A percentile compares a stretch with the other conserved stretches of the same genome.
Conservation (phyloP, 2,329 filamentous ascomycete genomes). For the Microcyclospora tardicrescens region DNA sequence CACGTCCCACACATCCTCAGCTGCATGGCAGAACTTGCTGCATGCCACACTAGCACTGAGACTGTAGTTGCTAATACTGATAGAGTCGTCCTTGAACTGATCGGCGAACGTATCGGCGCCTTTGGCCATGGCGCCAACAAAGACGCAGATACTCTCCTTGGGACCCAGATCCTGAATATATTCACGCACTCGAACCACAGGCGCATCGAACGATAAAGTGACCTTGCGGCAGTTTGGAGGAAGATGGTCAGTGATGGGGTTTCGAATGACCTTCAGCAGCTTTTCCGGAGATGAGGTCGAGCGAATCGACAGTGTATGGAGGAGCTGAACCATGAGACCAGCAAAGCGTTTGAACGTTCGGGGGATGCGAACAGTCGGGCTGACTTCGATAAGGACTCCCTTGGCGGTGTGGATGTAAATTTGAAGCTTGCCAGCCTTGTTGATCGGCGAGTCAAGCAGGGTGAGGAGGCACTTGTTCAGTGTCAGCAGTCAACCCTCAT, state of each 20-base stretch:
- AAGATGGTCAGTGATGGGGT: slow-evolving; percentile 92
- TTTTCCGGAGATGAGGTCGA: slow-evolving; percentile 97
- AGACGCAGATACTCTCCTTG: slow-evolving; percentile 92
- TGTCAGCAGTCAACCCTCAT: slow-evolving; percentile 9
- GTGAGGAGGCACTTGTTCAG: slow-evolving; percentile 74
- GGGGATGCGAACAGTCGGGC: slow-evolving; percentile 92
- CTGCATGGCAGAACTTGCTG: slow-evolving; percentile 98
- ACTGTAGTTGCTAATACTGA: slow-evolving; percentile 96
- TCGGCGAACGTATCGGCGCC: slow-evolving; percentile 93
- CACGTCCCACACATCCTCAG: slow-evolving; percentile 91
- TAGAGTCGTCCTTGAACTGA: slow-evolving; percentile 86
- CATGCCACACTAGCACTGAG: slow-evolving; percentile 94
- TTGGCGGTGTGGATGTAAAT: slow-evolving; percentile 98
- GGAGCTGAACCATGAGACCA: slow-evolving; percentile 93
- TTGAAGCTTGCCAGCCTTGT: slow-evolving; percentile 94
- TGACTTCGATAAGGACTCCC: slow-evolving; percentile 93
- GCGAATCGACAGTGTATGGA: slow-evolving; percentile 89
- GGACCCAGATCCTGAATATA: slow-evolving; percentile 68
- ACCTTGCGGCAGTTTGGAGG: slow-evolving; percentile 97
- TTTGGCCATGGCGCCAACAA: slow-evolving; percentile 97
- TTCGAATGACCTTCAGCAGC: slow-evolving; percentile 91
- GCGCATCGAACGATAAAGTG: slow-evolving; percentile 86
- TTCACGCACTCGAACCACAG: slow-evolving; percentile 74
- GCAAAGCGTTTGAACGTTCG: slow-evolving; percentile 98
- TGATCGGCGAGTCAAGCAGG: slow-evolving; percentile 92